Evolutionary conservation across 2,329 filamentous ascomycete genomes (phyloP), one percentile per base, ranked within the genome.

Genomic region (Aspergillus awamori): DNA sequence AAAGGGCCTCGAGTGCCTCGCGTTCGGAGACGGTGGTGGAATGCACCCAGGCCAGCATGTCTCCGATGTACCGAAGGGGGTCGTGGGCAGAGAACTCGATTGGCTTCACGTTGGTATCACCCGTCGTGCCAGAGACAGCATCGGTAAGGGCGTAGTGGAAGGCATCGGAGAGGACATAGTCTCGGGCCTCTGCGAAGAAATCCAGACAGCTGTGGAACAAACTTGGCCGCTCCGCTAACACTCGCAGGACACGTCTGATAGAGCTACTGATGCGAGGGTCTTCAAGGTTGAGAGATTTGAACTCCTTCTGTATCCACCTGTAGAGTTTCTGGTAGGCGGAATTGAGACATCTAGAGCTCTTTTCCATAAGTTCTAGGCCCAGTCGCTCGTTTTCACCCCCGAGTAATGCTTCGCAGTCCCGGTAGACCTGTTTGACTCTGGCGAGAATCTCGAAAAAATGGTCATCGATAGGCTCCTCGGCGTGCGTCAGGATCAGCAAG

Each of bases 21-120:
- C 91, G 86, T 76, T 99, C 95, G 33, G 94, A 96, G 1, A 99
- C 95, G 0, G 94, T 89, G 2, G 93, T 91, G 0, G 95, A 97
- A 74, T 99, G 95, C 5, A 90, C 88, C 95, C 95, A 99, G 5
- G 95, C 95, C 13, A 99, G 84, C 93, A 99, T 99, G 73, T 99
- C 95, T 57, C 95, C 93, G 2, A 96, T 88, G 74, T 98, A 98
- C 20, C 95, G 87, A 26, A 98, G 79, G 1, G 92, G 89, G 71
- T 99, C 95, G 73, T 98, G 94, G 0, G 95, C 94, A 10, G 89
- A 90, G 69, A 98, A 86, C 73, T 99, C 94, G 65, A 99, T 99
- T 0, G 95, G 94, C 72, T 98, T 97, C 38, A 89, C 82, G 2
- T 84, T 84, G 24, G 80, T 79, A 63, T 90, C 86, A 48, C 84